Base-by-base conservation (phyloP, 371 early-diverging fungal genomes). In the Syncephalis plumigaleata region DNA sequence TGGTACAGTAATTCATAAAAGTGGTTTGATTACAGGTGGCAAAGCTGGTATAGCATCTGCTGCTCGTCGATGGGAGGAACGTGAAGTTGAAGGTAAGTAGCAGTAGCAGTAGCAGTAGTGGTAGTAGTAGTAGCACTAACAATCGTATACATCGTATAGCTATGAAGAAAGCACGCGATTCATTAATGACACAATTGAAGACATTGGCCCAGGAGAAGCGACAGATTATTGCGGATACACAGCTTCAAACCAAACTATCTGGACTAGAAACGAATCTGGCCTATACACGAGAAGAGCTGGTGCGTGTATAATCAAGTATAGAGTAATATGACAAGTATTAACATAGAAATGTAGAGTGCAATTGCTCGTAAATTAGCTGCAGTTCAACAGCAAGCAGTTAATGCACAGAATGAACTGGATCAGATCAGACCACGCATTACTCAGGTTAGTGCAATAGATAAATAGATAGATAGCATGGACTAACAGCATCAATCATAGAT, bases 1-100 rank as follows among this genome's bases (percentile, higher is more conserved):
- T 55, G 97, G 98, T 16, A 79, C 84, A 2, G 75, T 95, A 4
- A 85, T 98, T 55, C 96, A 97, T 63, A 91, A 84, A 56, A 87
- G 75, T 50, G 98, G 96, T 40, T 61, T 91, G 53, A 97, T 99
- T 47, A 94, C 94, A 0, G 98, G 98, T 58, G 86, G 84, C 25
- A 61, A 65, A 31, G 64, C 60, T 18, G 65, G 60, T 0, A 48
- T 62, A 16, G 53, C 55, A 11, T 44, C 63, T 1, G 60, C 63
- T 16, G 67, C 75, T 4, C 68, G 73, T 45, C 66, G 79, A 44
- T 95, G 95, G 92, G 83, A 92, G 46, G 88, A 90, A 20, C 74
- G 75, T 23, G 90, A 84, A 36, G 61, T 95, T 11, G 84, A 81
- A 54, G 67, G 73, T 75, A 50, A 44, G 45, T 38, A 13, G 31